Evolutionary conservation across 208 protist species (phyloP).

Genomic region (Leishmania aethiopica): DNA sequence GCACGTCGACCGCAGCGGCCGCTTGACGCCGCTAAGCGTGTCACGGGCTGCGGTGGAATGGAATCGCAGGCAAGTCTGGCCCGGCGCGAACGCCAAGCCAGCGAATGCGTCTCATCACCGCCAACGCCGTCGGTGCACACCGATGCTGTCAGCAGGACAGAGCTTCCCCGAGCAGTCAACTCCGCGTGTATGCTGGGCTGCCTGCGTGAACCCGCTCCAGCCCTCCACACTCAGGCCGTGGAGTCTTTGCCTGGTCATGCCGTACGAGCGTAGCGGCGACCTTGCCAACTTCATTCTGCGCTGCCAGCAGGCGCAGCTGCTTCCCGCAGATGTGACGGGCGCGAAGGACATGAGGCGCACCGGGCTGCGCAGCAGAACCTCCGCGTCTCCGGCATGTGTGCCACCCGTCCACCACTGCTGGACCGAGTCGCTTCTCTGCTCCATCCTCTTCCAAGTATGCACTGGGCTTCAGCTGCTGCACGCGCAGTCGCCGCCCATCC

Average conservation of each 20-base stretch:
- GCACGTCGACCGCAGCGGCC: neutral
- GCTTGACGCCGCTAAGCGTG: neutral
- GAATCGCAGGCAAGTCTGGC: constrained; percentile 17
- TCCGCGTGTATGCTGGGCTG: constrained; percentile 32
- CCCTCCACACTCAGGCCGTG: constrained; percentile 22
- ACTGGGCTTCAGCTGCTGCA: constrained; percentile 36
- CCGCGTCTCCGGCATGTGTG: neutral
- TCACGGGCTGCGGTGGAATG: constrained; percentile 12
- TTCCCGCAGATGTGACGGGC: neutral
- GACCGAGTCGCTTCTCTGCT: constrained; percentile 35
- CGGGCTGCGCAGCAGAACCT: neutral
- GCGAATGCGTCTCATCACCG: neutral
- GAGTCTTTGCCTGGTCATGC: constrained; percentile 45
- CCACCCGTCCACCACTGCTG: constrained; percentile 14
- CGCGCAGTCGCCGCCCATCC: constrained; percentile 33
- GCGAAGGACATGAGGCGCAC: neutral
- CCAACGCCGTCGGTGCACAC: neutral
- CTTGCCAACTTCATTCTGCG: constrained; percentile 17
- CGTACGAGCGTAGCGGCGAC: constrained; percentile 32
- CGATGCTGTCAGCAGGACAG: neutral
- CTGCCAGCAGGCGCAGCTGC: constrained; percentile 6
- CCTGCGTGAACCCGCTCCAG: constrained; percentile 25
- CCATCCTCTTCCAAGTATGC: constrained; percentile 29
- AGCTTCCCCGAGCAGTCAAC: neutral
- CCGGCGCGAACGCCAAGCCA: neutral